Evolutionary conservation across 1,139 yeast genomes (phyloP).

Genomic region (Wickerhamomyces sp.): DNA sequence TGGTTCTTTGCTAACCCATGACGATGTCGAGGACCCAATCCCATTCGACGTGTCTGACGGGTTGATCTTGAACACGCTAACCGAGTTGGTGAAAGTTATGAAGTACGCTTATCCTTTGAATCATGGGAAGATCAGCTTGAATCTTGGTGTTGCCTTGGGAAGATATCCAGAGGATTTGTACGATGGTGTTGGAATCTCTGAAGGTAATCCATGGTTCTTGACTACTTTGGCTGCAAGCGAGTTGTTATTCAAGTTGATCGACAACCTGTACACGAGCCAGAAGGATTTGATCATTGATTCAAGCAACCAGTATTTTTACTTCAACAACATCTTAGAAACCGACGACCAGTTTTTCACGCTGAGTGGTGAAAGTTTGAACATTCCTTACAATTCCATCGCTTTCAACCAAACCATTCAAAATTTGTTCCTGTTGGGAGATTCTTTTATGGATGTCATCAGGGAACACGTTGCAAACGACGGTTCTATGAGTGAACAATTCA

Average conservation of each 20-base stretch:
- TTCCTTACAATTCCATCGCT: constrained; percentile 41
- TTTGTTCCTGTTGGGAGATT: constrained; percentile 62
- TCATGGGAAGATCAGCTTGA: constrained; percentile 36
- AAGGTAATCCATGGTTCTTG: constrained; percentile 96
- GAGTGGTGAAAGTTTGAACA: constrained; percentile 7
- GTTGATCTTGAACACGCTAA: constrained; percentile 52
- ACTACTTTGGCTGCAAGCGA: constrained; percentile 74
- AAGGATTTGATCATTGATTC: constrained; percentile 29
- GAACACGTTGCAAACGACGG: constrained; percentile 74
- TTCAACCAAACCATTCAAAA: constrained; percentile 41
- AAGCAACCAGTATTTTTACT: constrained; percentile 21
- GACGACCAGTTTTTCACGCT: constrained; percentile 1
- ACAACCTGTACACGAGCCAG: constrained; percentile 27
- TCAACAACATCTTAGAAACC: constrained; percentile 23
- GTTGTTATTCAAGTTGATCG: constrained; percentile 33
- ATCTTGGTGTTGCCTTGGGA: constrained; percentile 72
- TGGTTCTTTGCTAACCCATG: constrained; percentile 64
- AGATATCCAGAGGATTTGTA: constrained; percentile 92
- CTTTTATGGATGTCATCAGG: constrained; percentile 66
- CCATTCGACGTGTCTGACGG: constrained; percentile 60
- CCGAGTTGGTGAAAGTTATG: constrained; percentile 62
- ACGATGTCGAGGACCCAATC: constrained; percentile 34
- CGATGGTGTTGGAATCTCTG: constrained; percentile 67
- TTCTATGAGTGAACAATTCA: constrained; percentile 84
- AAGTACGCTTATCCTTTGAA: constrained; percentile 71